Evolutionary conservation across 352 stramenopile species (phyloP), one percentile per base, ranked within the genome.

Genomic region (Phytophthora pseudosyringae): DNA sequence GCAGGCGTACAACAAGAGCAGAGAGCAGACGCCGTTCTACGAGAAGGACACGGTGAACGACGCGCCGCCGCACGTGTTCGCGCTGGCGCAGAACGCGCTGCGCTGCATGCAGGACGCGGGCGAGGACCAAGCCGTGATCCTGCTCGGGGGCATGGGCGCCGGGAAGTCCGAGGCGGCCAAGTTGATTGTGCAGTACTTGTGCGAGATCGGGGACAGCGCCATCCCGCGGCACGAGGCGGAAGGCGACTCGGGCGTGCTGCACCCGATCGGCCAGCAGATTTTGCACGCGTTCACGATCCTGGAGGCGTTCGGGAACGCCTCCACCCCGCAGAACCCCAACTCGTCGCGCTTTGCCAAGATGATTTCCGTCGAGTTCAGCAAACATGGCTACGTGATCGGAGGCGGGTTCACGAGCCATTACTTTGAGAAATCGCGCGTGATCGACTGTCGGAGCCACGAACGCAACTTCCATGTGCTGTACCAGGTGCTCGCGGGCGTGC

Each of bases 381-480:
- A 83, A 43, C 84, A 91, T 32, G 82, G 86, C 8, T 75, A 89
- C 55, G 78, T 93, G 25, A 89, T 95, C 26, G 86, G 84, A 32
- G 84, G 84, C n/a, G 83, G 82, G 0, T 89, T 93, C 62, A 93
- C 82, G 47, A 93, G 80, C 8, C 81, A 94, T 61, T 92, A 88
- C 56, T 90, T 95, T 51, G 83, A 95, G 60, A 90, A 89, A 39
- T 89, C 76, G 1, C 84, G 93, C n/a, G 75, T 98, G 1, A 86
- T 97, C 59, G 70, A 88, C 9, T 78, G 80, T 32, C 76, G 81
- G 5, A 75, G 71, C 8, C 76, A 84, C 29, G 93, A 98, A 55
- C 86, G 94, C 13, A 98, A 97, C 67, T 98, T 98, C 50, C 94
- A 98, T 65, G 83, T 97, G 15, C 97, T 98, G 56, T 98, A 98